These are phyloP conservation scores for Takakia lepidozioides DNA, from an alignment of 225 moss, liverwort and hornwort species.

Conservation along the genomic window DNA sequence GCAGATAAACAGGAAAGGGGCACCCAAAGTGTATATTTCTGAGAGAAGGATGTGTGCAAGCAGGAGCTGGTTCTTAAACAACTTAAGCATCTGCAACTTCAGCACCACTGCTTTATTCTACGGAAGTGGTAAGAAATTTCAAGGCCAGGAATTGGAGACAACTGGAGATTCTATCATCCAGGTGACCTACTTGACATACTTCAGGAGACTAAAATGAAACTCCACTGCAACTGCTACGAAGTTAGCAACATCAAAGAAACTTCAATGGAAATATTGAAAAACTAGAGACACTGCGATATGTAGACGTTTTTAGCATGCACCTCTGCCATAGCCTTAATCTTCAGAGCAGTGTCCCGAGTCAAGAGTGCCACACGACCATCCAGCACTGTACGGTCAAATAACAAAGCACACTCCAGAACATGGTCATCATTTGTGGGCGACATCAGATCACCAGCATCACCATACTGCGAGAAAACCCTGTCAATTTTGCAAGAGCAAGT, in stretches of 20 bases:
- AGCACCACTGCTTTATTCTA: too few relatives aligned
- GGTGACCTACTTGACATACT: too few relatives aligned
- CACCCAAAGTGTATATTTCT: not conserved
- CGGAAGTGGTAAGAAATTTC: too few relatives aligned
- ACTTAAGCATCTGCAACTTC: too few relatives aligned
- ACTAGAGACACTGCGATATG: too few relatives aligned
- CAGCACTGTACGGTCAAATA: slow-evolving; percentile 34
- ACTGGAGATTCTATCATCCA: too few relatives aligned
- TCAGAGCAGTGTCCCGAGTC: slow-evolving; percentile 73
- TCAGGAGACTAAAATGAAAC: not conserved
- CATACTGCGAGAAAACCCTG: slow-evolving; percentile 17
- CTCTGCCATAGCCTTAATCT: slow-evolving; percentile 94
- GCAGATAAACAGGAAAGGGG: not conserved
- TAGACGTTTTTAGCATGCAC: slow-evolving; percentile 17
- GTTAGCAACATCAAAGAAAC: not conserved
- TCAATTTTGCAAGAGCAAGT: too few relatives aligned
- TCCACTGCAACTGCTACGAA: not conserved
- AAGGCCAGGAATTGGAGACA: too few relatives aligned
- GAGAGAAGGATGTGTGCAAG: not conserved
- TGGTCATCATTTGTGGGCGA: slow-evolving; percentile 68
- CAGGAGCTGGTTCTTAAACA: not conserved
- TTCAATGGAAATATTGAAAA: too few relatives aligned
- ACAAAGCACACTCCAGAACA: slow-evolving; percentile 75
- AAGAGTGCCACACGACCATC: slow-evolving; percentile 60
- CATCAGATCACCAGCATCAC: slow-evolving; percentile 38